Base-by-base conservation (phyloP, 2,329 filamentous ascomycete genomes). In the Calonectria fujianensis region DNA sequence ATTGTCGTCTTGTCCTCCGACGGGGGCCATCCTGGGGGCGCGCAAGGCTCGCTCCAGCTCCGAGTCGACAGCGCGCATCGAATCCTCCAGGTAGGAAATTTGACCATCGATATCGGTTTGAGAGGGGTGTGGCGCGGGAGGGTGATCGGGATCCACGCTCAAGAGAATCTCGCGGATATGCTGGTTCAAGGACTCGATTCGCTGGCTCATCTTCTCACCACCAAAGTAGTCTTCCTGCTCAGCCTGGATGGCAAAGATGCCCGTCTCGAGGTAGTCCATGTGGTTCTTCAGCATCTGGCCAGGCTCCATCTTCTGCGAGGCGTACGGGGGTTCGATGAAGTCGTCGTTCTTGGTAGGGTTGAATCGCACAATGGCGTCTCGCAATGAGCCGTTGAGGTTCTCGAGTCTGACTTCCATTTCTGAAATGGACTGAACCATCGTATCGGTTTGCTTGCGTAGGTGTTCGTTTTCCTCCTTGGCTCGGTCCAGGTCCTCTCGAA, bases 221-320 rank as follows among this genome's bases (percentile, higher is more conserved):
- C 78, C 79, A 1, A 75, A 64, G 10, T 77, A 82, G 72, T 88
- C 85, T 65, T 88, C 86, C 79, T 93, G 90, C 77, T 92, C 91
- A 20, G 90, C 87, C 48, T 89, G 87, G 14, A 96, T 90, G 11
- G 89, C 88, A 37, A 88, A 86, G 39, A 97, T 85, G 1, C 91
- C 91, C 78, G 90, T 90, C 73, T 94, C 92, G 4, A 97, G 87
- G 80, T 95, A 96, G 51, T 93, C 91, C 27, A 97, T 84, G 80
- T 96, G 93, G 50, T 82, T 86, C 35, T 84, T 83, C 29, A 93
- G 83, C 71, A 88, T 85, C 24, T 88, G 86, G 10, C 87, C 87
- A 18, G 89, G 84, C 67, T 88, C 86, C 78, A 74, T 83, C 50
- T 79, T 80, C 74, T 77, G 78, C 29, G 75, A 50, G 32, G 78